phyloP scores from a whole-genome alignment of 202 grass and related monocot genomes.

The Elaeis oleifera region DNA sequence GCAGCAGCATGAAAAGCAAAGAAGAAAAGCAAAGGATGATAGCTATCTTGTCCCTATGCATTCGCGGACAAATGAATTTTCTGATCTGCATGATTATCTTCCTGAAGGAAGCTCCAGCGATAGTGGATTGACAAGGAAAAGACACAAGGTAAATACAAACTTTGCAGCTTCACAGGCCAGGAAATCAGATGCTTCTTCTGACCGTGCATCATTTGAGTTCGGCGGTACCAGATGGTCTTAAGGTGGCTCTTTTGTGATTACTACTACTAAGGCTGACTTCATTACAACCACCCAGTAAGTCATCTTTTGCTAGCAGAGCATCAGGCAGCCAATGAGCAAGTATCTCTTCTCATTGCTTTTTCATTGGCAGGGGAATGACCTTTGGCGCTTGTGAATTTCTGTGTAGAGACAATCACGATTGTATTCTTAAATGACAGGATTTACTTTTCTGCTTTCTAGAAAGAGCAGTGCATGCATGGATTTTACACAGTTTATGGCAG shows the following conservation, averaged over 20 bases:
- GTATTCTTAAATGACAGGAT: too few species aligned
- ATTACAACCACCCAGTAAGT: too few species aligned
- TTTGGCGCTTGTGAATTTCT: too few species aligned
- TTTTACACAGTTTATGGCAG: too few species aligned
- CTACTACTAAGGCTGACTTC: too few species aligned
- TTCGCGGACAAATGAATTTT: conserved; percentile 74
- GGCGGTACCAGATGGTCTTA: conserved; percentile 51
- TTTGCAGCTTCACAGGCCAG: background rate
- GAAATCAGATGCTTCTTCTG: conserved; percentile 12
- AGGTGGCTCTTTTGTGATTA: background rate
- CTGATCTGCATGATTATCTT: conserved; percentile 51
- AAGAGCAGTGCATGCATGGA: too few species aligned
- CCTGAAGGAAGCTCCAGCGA: conserved; percentile 73
- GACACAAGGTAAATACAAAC: conserved; percentile 31
- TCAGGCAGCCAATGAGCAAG: too few species aligned
- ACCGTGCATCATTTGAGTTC: conserved; percentile 38
- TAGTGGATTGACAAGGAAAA: conserved; percentile 57
- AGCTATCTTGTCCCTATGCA: conserved; percentile 71
- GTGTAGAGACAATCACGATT: too few species aligned
- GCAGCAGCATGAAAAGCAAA: conserved; percentile 71
- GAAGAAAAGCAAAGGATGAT: conserved; percentile 88
- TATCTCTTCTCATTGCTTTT: too few species aligned
- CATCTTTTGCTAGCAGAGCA: too few species aligned
- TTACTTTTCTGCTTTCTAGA: too few species aligned
- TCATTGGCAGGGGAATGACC: too few species aligned